Conservation (phyloP, 257 asterid species). For the Przewalskia tangutica region DNA sequence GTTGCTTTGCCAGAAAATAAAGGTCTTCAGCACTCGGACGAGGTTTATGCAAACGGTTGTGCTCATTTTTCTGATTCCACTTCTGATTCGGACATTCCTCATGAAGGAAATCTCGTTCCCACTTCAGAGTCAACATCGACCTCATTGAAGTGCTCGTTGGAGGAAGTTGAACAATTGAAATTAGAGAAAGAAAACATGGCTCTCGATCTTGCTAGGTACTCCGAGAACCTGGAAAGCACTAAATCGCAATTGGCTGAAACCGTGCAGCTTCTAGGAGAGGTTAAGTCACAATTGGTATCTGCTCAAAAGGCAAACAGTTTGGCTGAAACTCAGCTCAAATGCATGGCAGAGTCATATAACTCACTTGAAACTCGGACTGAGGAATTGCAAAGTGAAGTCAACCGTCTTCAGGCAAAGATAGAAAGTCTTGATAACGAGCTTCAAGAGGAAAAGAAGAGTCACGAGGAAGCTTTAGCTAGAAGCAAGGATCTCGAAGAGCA, state of each 20-base stretch:
- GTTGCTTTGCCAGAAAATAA: slow-evolving; percentile 80
- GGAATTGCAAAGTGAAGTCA: slow-evolving; percentile 58
- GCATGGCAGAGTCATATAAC: slow-evolving; percentile 94
- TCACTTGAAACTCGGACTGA: slow-evolving; percentile 71
- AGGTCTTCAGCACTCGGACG: slow-evolving; percentile 39
- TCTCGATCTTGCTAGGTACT: slow-evolving; percentile 47
- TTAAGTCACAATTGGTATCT: slow-evolving; percentile 62
- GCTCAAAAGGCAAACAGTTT: slow-evolving; percentile 72
- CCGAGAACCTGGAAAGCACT: slow-evolving; percentile 50
- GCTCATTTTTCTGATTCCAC: slow-evolving; percentile 60
- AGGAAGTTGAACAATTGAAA: slow-evolving; percentile 80
- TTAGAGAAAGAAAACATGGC: slow-evolving; percentile 60
- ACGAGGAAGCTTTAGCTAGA: slow-evolving; percentile 42
- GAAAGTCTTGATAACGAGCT: slow-evolving; percentile 54
- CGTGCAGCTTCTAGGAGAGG: slow-evolving; percentile 67
- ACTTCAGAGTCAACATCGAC: slow-evolving; percentile 54
- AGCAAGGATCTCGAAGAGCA: slow-evolving; percentile 70
- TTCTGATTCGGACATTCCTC: slow-evolving; percentile 72
- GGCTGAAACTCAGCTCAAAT: slow-evolving; percentile 93
- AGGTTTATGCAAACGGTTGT: slow-evolving; percentile 48
- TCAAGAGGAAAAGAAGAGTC: slow-evolving; percentile 55
- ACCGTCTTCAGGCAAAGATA: slow-evolving; percentile 48
- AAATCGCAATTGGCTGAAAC: slow-evolving; percentile 59
- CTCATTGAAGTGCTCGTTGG: slow-evolving; percentile 69
- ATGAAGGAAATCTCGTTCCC: slow-evolving; percentile 70